Evolutionary conservation across 371 early-diverging fungal species (phyloP).

Genomic region (Fennellomyces sp.): DNA sequence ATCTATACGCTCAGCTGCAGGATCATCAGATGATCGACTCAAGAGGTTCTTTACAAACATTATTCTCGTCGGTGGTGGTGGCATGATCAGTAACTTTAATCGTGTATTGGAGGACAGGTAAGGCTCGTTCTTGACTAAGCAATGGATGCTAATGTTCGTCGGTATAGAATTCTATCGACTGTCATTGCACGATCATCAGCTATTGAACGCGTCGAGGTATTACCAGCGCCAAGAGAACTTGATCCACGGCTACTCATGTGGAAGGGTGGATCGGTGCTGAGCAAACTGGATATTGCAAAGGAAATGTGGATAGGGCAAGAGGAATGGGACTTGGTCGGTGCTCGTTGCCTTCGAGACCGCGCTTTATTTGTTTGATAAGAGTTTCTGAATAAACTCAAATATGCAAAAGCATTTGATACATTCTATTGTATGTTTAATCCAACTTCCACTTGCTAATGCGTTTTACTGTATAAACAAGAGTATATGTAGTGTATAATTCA

Average conservation of each 20-base stretch:
- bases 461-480: too few species aligned
- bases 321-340: constrained; percentile 81
- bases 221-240: constrained; percentile 83
- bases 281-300: constrained; percentile 74
- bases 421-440: too few species aligned
- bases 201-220: constrained; percentile 75
- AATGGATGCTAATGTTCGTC: neutral
- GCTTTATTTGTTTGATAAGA: constrained; percentile 70
- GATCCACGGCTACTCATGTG: constrained; percentile 87
- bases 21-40: constrained; percentile 72
- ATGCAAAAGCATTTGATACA: too few species aligned
- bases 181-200: constrained; percentile 36
- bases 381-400: too few species aligned
- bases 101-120: constrained; percentile 73
- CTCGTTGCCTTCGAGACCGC: constrained; percentile 69
- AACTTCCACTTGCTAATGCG: too few species aligned
- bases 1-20: constrained; percentile 61
- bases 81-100: constrained; percentile 71
- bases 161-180: constrained; percentile 36
- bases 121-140: constrained; percentile 6
- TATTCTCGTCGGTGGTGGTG: constrained; percentile 88
- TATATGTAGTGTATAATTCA: too few species aligned
- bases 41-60: constrained; percentile 76
- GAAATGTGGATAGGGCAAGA: constrained; percentile 79
- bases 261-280: constrained; percentile 89